A percentile compares a stretch with the other conserved stretches of the same genome.
Conservation (phyloP, 2,329 filamentous ascomycete species). For the Pezicula rhizophila region DNA sequence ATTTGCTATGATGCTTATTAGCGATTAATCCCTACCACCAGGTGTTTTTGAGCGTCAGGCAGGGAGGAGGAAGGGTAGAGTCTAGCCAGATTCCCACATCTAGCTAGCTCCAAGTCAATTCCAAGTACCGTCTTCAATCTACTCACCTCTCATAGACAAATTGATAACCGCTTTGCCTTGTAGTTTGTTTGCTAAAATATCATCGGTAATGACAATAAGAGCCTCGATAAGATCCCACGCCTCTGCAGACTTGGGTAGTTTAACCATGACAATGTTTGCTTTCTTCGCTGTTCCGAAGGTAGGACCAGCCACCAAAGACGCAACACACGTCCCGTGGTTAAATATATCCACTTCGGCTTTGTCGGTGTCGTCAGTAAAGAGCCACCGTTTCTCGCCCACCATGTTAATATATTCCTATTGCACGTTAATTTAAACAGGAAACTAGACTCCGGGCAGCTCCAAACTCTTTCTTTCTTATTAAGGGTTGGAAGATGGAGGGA, state of each 20-base stretch:
- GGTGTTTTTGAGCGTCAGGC: too few species aligned
- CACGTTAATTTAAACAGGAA: too few species aligned
- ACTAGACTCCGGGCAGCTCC: too few species aligned
- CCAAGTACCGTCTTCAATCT: too few species aligned
- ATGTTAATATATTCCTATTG: background rate
- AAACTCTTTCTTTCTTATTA: too few species aligned
- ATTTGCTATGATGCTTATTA: background rate
- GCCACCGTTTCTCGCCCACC: background rate
- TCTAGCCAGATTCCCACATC: too few species aligned
- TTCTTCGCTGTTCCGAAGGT: slow-evolving; percentile 3
- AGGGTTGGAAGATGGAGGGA: background rate
- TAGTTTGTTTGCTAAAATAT: background rate
- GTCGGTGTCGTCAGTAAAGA: background rate
- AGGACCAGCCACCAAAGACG: slow-evolving; percentile 1
- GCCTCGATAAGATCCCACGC: background rate
- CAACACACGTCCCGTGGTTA: slow-evolving; percentile 3
- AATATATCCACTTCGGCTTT: background rate
- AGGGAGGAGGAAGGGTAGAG: too few species aligned
- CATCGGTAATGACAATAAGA: background rate
- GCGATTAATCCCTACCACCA: background rate
- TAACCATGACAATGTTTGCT: slow-evolving; percentile 5
- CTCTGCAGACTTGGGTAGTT: background rate
- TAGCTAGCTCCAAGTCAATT: too few species aligned
- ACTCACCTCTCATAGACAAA: background rate
- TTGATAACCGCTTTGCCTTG: background rate